Conservation (phyloP, 2,329 filamentous ascomycete species). For the Phialophora verrucosa region DNA sequence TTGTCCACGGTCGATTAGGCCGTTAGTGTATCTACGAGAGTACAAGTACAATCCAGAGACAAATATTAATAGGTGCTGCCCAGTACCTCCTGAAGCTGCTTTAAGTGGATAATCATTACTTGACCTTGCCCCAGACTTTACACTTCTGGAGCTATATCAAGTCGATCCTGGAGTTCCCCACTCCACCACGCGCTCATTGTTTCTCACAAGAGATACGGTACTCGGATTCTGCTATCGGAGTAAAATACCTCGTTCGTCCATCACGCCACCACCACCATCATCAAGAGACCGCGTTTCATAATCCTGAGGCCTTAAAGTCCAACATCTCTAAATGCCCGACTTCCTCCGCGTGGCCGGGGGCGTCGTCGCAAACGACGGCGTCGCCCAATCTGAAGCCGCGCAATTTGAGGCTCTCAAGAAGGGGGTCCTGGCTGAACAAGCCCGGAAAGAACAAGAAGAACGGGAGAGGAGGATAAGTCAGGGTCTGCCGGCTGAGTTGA, state of each 20-base stretch:
- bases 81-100: neutral
- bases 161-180: too few relatives aligned
- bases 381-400: conserved; percentile 22
- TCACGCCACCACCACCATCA: too few relatives aligned
- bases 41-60: neutral
- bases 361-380: conserved; percentile 18
- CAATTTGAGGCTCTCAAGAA: conserved; percentile 24
- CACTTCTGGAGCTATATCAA: too few relatives aligned
- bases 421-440: conserved; percentile 18
- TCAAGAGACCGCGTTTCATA: too few relatives aligned
- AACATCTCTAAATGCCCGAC: conserved; percentile 8
- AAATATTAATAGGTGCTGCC: neutral
- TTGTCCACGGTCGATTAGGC: neutral
- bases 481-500: conserved; percentile 18
- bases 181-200: too few relatives aligned
- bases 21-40: too few relatives aligned
- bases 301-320: neutral
- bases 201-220: too few relatives aligned
- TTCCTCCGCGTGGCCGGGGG: conserved; percentile 17
- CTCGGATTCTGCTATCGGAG: too few relatives aligned
- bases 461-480: conserved; percentile 17
- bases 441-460: conserved; percentile 20
- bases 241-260: too few relatives aligned
- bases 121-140: too few relatives aligned
- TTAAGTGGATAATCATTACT: too few relatives aligned